Base-by-base conservation (phyloP, 2,329 filamentous ascomycete species). In the Tolypocladium cylindrosporum region DNA sequence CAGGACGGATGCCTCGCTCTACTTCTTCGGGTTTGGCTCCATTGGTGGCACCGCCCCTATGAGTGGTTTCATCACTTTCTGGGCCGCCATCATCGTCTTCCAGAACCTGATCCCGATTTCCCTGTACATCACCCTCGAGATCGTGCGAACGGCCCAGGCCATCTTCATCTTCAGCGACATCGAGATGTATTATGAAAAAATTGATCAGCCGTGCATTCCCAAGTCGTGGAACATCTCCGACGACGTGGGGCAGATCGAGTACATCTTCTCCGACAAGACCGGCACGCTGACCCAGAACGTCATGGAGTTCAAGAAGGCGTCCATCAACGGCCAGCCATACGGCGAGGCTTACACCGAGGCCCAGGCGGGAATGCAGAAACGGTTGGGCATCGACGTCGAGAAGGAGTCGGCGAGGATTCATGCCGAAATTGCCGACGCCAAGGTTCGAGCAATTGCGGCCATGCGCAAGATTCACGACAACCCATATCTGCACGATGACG, bases 301-400 rank as follows among this genome's bases (percentile, higher is more conserved):
- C 79, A 97, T 99, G 94, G 95, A 99, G 72, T 99, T 97, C 83
- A 99, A 97, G 74, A 99, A 99, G 74, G 91, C 89, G 57, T 96
- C 92, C 0, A 87, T 99, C 73, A 97, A 97, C 67, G 93, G 93
- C n/a, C 84, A 94, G 60, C 86, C 92, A 0, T 99, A 99, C 65
- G 94, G 95, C 61, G 94, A 99, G 75, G 94, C 94, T 0, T 99
- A 97, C 68, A 99, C 95, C 0, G 94, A 99, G 73, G 94, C 94
- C 0, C 90, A 96, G 72, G 90, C 93, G 55, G 94, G 94, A 58
- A 94, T 99, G 90, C 91, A 96, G 70, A 91, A 93, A 73, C 85
- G 94, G 60, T 77, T 93, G 72, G 94, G 94, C 54, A 82, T 96
- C 55, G 86, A 97, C 68, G 88, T 92, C 4, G 92, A 93, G 62